phyloP scores from a whole-genome alignment of 768 basidiomycete genomes.

The Boletellus emodensis region DNA sequence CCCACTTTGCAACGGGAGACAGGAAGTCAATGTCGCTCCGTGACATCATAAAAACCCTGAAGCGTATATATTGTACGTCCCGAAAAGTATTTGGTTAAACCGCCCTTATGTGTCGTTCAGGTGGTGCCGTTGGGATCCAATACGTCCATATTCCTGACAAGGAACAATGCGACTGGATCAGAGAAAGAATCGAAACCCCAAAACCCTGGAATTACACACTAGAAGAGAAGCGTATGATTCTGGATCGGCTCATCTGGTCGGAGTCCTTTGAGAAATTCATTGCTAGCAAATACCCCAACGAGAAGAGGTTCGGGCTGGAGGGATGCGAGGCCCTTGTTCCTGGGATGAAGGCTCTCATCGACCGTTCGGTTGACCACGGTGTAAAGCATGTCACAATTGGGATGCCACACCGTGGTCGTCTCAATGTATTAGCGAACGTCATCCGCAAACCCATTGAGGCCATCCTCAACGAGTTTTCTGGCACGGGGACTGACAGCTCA shows the following conservation, averaged over 20 bases:
- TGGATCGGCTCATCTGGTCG: conserved; percentile 99
- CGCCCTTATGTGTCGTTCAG: conserved; percentile 36
- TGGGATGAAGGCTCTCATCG: conserved; percentile 99
- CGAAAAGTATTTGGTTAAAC: background rate
- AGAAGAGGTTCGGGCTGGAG: conserved; percentile 98
- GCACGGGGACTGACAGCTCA: conserved; percentile 65
- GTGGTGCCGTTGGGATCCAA: conserved; percentile 84
- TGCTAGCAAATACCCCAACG: conserved; percentile 97
- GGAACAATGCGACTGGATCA: conserved; percentile 99
- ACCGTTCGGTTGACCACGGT: conserved; percentile 94
- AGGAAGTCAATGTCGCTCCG: conserved; percentile 82
- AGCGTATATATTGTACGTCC: conserved; percentile 88
- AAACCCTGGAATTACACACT: conserved; percentile 97
- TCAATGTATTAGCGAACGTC: conserved; percentile 97
- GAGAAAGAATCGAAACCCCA: conserved; percentile 92
- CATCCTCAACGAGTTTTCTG: conserved; percentile 95
- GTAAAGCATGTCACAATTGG: conserved; percentile 96
- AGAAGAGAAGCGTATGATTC: conserved; percentile 98
- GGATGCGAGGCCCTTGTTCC: conserved; percentile 97
- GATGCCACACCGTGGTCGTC: conserved; percentile 98
- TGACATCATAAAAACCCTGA: conserved; percentile 87
- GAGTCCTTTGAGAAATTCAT: conserved; percentile 99
- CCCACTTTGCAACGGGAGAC: conserved; percentile 88
- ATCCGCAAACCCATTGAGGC: conserved; percentile 98
- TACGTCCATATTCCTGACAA: conserved; percentile 97